phyloP scores from a whole-genome alignment of 257 asterid genomes.

The Ajuga chamaepitys region DNA sequence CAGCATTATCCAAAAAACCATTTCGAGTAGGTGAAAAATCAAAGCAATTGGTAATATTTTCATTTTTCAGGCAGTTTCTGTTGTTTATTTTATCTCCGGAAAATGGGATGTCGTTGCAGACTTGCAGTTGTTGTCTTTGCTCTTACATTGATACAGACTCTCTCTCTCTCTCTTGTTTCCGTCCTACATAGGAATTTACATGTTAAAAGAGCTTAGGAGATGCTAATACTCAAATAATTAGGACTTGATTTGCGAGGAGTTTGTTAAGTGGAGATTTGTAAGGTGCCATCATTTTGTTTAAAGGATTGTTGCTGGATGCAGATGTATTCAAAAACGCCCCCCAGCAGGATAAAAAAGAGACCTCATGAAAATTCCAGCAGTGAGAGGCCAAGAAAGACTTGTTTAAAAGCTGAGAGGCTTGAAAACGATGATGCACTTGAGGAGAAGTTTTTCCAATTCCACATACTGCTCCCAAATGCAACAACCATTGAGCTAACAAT shows the following conservation, averaged over 20 bases:
- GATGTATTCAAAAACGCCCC: slow-evolving; percentile 31
- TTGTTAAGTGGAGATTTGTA: not conserved
- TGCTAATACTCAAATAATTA: not conserved
- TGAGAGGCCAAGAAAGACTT: slow-evolving; percentile 24
- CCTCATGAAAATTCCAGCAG: slow-evolving; percentile 11
- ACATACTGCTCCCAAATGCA: slow-evolving; percentile 55
- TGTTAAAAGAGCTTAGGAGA: not conserved
- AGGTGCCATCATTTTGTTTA: not conserved
- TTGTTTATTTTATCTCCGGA: not conserved
- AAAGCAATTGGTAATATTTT: not conserved
- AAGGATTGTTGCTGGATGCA: slow-evolving; percentile 8
- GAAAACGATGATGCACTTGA: slow-evolving; percentile 4
- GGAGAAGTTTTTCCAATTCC: slow-evolving; percentile 22
- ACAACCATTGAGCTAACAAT: slow-evolving; percentile 33
- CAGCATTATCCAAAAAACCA: not conserved
- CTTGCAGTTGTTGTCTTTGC: not conserved
- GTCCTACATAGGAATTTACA: not conserved
- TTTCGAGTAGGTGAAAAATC: not conserved
- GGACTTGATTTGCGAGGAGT: not conserved
- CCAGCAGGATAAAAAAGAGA: slow-evolving; percentile 29
- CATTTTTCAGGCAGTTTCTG: not conserved
- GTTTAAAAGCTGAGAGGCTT: not conserved
- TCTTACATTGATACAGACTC: not conserved
- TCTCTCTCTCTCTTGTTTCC: not conserved
- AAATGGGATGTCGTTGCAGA: not conserved